Conservation (phyloP, 768 basidiomycete genomes). For the Pulveroboletus sp. region DNA sequence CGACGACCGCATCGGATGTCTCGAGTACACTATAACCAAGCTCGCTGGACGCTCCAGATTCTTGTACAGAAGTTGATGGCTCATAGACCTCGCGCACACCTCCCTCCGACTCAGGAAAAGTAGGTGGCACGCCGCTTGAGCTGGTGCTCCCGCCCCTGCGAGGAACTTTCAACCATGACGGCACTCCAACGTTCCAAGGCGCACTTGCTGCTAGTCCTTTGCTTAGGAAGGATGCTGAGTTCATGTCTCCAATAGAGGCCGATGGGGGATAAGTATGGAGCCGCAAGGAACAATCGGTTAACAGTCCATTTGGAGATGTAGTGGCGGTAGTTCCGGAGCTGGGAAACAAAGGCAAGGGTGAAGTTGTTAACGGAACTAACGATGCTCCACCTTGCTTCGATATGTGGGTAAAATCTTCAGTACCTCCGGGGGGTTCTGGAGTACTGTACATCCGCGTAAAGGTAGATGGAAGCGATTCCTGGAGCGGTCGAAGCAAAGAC, state of each 20-base stretch:
- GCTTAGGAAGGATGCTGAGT: constrained; percentile 34
- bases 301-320: constrained; percentile 7
- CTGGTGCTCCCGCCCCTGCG: constrained; percentile 36
- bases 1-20: constrained; percentile 56
- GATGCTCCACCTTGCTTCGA: constrained; percentile 48
- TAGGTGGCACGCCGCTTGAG: constrained; percentile 22
- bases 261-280: constrained; percentile 82
- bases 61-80: constrained; percentile 16
- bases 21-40: constrained; percentile 82
- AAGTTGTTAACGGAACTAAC: constrained; percentile 57
- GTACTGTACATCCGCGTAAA: constrained; percentile 29
- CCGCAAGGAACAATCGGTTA: constrained; percentile 27
- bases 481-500: constrained; percentile 63
- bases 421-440: constrained; percentile 33
- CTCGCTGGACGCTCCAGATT: constrained; percentile 42
- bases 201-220: constrained; percentile 37
- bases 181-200: constrained; percentile 63
- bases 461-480: constrained; percentile 45
- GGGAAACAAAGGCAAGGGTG: constrained; percentile 28
- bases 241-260: constrained; percentile 46
- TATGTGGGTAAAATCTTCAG: constrained; percentile 72
- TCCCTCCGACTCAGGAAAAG: constrained; percentile 22
- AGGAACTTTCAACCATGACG: constrained; percentile 61
- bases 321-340: constrained; percentile 3
- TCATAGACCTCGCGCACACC: constrained; percentile 57